A percentile compares a stretch with the other conserved stretches of the same genome.
These are phyloP conservation scores for Pseudocercospora crystallina DNA, from an alignment of 2,329 filamentous ascomycete genomes.

Conservation along the genomic window DNA sequence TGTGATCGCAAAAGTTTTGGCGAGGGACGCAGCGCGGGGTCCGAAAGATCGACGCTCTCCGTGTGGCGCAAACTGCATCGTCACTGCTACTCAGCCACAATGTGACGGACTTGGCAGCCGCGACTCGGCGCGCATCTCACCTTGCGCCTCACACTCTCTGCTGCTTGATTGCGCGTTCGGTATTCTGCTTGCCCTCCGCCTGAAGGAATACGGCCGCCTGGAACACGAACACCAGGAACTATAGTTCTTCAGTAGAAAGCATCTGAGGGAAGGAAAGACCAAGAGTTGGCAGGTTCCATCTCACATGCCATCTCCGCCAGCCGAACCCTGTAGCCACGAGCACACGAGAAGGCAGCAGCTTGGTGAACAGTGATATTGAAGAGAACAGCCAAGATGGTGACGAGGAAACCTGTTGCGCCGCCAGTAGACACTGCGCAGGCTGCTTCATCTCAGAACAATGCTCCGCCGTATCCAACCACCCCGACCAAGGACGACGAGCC, in stretches of 20 bases:
- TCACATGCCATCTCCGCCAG: constrained; percentile 3
- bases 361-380: not conserved
- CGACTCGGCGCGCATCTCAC: too few species aligned
- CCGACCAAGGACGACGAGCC: constrained; percentile 36
- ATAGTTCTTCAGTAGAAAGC: too few species aligned
- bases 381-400: constrained; percentile 42
- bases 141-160: too few species aligned
- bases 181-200: too few species aligned
- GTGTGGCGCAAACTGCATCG: not conserved
- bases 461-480: constrained; percentile 47
- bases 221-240: too few species aligned
- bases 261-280: not conserved
- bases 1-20: constrained; percentile 4
- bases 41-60: not conserved
- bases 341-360: constrained; percentile 4
- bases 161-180: too few species aligned
- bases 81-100: not conserved
- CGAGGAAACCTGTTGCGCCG: constrained; percentile 41
- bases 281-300: too few species aligned
- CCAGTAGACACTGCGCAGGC: constrained; percentile 42
- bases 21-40: not conserved
- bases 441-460: constrained; percentile 20
- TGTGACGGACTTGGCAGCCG: too few species aligned
- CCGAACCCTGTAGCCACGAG: too few species aligned
- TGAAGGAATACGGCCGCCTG: too few species aligned